Evolutionary conservation across 176 grass and related monocot species (phyloP), one percentile per base, ranked within the genome.

Genomic region (Zoysia japonica): DNA sequence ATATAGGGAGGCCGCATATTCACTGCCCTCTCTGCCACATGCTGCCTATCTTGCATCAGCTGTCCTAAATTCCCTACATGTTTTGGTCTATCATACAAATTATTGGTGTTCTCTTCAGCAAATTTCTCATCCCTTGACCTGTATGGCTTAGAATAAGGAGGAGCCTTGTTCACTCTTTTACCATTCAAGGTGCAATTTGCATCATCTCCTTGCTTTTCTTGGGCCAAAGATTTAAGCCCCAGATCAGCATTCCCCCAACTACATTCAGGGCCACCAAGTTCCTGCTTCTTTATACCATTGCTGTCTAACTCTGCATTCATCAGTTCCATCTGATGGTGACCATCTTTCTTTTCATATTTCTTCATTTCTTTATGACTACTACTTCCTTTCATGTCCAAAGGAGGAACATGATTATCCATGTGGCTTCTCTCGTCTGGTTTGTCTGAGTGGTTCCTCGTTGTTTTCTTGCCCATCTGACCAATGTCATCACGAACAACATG

Each of bases 1-100:
- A 99, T 86, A 89, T 99, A 99, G 65, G 96, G 92, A 35, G 88
- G 90, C 9, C 43, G 83, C 88, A 86, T 85, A 56, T 93, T 91
- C 16, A 74, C 35, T 41, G 47, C 36, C 74, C 51, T 81, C 79
- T 81, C 88, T 83, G 46, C 52, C 49, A 85, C 46, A 55, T 82
- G 81, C 37, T 80, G 81, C 62, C 71, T 91, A 67, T 84, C 80
- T 72, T 75, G 77, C 57, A 52, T 64, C 38, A 10, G 44, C 67
- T 66, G 65, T 72, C 66, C 80, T 56, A 67, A 79, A 65, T 84
- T 80, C 60, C 49, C 73, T 56, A 49, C 67, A 75, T 76, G 68
- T 3, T 42, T 74, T 50, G 48, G 41, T 46, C 78, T 79, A 35
- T 76, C 65, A 51, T 76, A 49, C 51, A 75, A 53, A 59, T 35